These are phyloP conservation scores for Hortaea sp. DNA, from an alignment of 2,329 filamentous ascomycete species.

Conservation along the genomic window DNA sequence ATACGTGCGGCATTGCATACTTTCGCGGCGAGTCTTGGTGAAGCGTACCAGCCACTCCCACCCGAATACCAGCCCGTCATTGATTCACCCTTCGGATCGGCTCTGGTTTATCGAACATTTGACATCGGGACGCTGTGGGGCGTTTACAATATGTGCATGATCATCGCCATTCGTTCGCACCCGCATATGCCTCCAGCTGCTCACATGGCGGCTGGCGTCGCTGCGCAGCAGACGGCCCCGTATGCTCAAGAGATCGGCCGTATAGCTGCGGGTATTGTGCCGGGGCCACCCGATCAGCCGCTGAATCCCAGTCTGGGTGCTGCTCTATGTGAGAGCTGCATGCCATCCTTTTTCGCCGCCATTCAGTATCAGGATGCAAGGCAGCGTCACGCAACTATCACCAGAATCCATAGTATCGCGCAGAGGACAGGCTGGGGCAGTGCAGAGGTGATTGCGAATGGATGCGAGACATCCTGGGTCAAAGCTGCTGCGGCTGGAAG, in stretches of 20 bases:
- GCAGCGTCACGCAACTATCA: conserved; percentile 71
- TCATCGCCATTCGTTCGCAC: conserved; percentile 71
- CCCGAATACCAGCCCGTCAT: conserved; percentile 54
- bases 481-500: conserved; percentile 62
- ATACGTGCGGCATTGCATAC: conserved; percentile 62
- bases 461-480: conserved; percentile 77
- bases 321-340: conserved; percentile 70
- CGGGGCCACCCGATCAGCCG: conserved; percentile 40
- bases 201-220: conserved; percentile 74
- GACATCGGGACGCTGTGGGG: conserved; percentile 83
- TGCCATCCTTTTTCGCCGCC: conserved; percentile 78
- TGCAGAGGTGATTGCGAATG: conserved; percentile 67
- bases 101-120: conserved; percentile 73
- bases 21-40: conserved; percentile 56
- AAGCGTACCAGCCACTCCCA: conserved; percentile 65
- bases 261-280: conserved; percentile 61
- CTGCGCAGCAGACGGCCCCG: conserved; percentile 58
- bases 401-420: conserved; percentile 63
- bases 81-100: conserved; percentile 68
- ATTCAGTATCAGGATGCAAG: conserved; percentile 63
- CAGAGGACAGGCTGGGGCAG: conserved; percentile 81
- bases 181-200: conserved; percentile 85
- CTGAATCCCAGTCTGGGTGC: conserved; percentile 71
- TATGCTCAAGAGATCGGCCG: conserved; percentile 69
- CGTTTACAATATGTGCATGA: conserved; percentile 74